Base-by-base conservation (phyloP, 2,329 filamentous ascomycete genomes). In the Cryphonectria radicalis region DNA sequence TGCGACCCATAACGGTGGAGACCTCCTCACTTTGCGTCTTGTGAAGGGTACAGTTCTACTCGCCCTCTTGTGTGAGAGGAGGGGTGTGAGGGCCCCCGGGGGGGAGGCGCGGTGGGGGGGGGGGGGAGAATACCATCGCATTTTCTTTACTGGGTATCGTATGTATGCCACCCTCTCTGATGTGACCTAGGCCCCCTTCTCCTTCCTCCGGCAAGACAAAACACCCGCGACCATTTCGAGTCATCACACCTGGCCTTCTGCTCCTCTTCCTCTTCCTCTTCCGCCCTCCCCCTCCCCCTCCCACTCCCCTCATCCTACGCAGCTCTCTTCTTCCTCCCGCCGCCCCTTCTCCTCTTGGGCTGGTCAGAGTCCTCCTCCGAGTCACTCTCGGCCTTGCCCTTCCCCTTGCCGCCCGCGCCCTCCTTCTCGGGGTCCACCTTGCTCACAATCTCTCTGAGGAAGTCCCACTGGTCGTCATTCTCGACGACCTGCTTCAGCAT, bases 401-500 rank as follows among this genome's bases (percentile, higher is more conserved):
- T 73, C n/a, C 63, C 65, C 70, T 77, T 76, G 37, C 77, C 77
- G 19, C 78, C 76, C 67, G 80, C 81, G 69, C 82, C 83, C 67
- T 81, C 81, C 78, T 88, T 88, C 76, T 90, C 87, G 46, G 78
- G 78, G 74, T 88, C 92, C 0, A 98, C 91, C 79, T 95, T 95
- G 76, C 90, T 88, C 67, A 97, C 95, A 76, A 98, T 98, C 67
- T 98, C 95, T 72, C 90, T 87, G 73, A 99, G 83, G 77, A 98
- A 99, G 82, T 99, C 96, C 84, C 97, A 95, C 79, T 97, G 94
- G 74, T 96, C 93, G 78, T 97, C 93, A 37, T 90, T 91, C 79
- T 92, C 89, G 57, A 99, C 91, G 14, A 96, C 95, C 74, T 93
- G 90, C 84, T 98, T 98, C 75, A 99, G 87, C 87, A 98, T 97